These are phyloP conservation scores for Yarrowia phangngaensis DNA, from an alignment of 805 yeast species.

Conservation along the genomic window DNA sequence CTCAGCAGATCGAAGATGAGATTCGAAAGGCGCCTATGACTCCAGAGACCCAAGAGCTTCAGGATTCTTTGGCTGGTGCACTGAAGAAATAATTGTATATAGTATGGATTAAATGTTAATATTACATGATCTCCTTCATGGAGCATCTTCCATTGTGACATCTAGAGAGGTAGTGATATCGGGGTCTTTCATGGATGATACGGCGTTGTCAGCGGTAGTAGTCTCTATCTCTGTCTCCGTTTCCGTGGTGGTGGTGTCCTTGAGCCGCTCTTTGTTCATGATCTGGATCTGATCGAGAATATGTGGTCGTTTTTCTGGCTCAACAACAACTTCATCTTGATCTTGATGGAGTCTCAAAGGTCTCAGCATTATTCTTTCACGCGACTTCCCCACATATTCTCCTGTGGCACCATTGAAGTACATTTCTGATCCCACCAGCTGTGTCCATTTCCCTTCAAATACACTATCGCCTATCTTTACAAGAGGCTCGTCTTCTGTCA, in stretches of 20 bases:
- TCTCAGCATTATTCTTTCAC: constrained; percentile 34
- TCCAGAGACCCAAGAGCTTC: constrained; percentile 22
- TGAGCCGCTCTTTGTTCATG: constrained; percentile 5
- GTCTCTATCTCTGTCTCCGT: constrained; percentile 4
- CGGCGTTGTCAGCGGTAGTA: constrained; percentile 16
- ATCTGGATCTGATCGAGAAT: constrained; percentile 9
- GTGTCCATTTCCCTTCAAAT: constrained; percentile 73
- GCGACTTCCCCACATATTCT: constrained; percentile 33
- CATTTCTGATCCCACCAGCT: constrained; percentile 72
- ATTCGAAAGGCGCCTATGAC: constrained; percentile 13
- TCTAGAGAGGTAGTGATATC: constrained; percentile 2
- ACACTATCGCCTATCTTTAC: constrained; percentile 56
- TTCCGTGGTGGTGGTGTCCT: constrained; percentile 1
- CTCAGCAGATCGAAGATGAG: constrained; percentile 39
- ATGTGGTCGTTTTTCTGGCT: constrained; percentile 21
- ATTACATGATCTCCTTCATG: neutral
- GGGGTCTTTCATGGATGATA: constrained; percentile 8
- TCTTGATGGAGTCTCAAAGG: constrained; percentile 27
- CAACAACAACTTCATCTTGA: constrained; percentile 13
- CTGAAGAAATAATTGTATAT: constrained; percentile 20
- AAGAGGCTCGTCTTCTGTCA: constrained; percentile 53
- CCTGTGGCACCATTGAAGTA: constrained; percentile 39
- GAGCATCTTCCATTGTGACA: constrained; percentile 22
- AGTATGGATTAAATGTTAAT: constrained; percentile 1
- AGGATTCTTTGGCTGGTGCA: constrained; percentile 1